These are phyloP conservation scores for Aureobasidium sp. DNA, from an alignment of 2,329 filamentous ascomycete genomes.

Conservation along the genomic window DNA sequence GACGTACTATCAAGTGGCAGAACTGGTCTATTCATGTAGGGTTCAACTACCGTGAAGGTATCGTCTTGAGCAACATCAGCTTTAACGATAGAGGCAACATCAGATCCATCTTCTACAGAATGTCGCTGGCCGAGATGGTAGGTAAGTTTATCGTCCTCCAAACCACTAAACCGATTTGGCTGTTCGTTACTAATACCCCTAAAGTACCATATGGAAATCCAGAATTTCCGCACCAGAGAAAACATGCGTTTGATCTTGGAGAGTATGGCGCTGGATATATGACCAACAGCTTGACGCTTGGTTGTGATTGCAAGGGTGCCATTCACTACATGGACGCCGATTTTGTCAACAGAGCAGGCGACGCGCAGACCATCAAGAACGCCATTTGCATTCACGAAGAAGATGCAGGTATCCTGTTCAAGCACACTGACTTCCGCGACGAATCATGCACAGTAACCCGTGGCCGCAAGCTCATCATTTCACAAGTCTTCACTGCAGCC, in stretches of 20 bases:
- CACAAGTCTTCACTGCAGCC: slow-evolving; percentile 88
- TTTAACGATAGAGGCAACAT: slow-evolving; percentile 65
- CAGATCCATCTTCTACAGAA: slow-evolving; percentile 76
- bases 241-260: slow-evolving; percentile 69
- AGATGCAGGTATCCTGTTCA: slow-evolving; percentile 85
- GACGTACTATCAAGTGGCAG: slow-evolving; percentile 74
- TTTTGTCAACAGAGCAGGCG: slow-evolving; percentile 62
- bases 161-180: no score
- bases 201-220: slow-evolving; percentile 74
- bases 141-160: background rate
- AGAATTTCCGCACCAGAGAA: slow-evolving; percentile 70
- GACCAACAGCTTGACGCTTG: slow-evolving; percentile 53
- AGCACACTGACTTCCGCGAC: slow-evolving; percentile 80
- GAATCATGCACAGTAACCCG: slow-evolving; percentile 80
- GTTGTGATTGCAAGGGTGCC: slow-evolving; percentile 79
- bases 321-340: slow-evolving; percentile 89
- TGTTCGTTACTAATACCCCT: background rate
- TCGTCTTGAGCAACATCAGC: slow-evolving; percentile 82
- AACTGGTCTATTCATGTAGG: slow-evolving; percentile 91
- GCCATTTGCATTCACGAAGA: slow-evolving; percentile 95
- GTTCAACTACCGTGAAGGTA: slow-evolving; percentile 90
- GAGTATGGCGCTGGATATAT: slow-evolving; percentile 77
- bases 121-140: slow-evolving; percentile 93
- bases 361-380: slow-evolving; percentile 78
- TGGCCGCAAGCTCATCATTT: slow-evolving; percentile 75